These are phyloP conservation scores for Hymenoscyphus scutula DNA, from an alignment of 2,329 filamentous ascomycete species.

Conservation along the genomic window DNA sequence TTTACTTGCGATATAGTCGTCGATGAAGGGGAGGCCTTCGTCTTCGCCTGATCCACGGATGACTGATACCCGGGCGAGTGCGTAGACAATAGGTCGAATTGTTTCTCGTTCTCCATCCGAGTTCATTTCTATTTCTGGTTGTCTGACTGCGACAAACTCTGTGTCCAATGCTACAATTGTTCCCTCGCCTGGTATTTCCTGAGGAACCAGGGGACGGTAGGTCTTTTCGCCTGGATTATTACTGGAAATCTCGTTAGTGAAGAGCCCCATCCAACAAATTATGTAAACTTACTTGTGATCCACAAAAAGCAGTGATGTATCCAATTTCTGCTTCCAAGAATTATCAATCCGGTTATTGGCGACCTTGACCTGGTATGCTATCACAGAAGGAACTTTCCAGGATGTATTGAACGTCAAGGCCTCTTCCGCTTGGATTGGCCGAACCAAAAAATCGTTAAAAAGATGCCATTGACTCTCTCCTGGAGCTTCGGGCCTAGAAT, in stretches of 20 bases:
- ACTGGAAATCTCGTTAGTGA: conserved; percentile 35
- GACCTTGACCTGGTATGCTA: conserved; percentile 81
- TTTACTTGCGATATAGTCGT: conserved; percentile 91
- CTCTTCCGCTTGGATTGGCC: conserved; percentile 74
- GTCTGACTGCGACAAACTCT: conserved; percentile 90
- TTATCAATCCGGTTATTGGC: conserved; percentile 80
- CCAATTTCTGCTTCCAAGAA: conserved; percentile 79
- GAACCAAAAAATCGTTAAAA: conserved; percentile 95
- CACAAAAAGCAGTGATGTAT: conserved; percentile 80
- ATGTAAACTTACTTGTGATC: conserved; percentile 52
- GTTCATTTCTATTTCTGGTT: conserved; percentile 94
- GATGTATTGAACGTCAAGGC: conserved; percentile 83
- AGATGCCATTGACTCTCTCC: conserved; percentile 80
- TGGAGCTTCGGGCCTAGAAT: conserved; percentile 59
- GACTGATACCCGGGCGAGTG: conserved; percentile 89
- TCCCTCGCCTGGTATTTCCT: conserved; percentile 66
- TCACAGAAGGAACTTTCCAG: conserved; percentile 89
- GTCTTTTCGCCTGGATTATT: conserved; percentile 48
- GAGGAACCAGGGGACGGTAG: conserved; percentile 57
- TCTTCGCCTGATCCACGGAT: conserved; percentile 74
- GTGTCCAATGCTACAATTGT: conserved; percentile 89
- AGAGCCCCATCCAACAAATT: background rate
- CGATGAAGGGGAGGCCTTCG: conserved; percentile 86
- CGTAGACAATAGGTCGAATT: conserved; percentile 85
- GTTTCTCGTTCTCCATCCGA: conserved; percentile 90